Evolutionary conservation across 768 basidiomycete genomes (phyloP).

Genomic region (Strobilomyces dryophilus): DNA sequence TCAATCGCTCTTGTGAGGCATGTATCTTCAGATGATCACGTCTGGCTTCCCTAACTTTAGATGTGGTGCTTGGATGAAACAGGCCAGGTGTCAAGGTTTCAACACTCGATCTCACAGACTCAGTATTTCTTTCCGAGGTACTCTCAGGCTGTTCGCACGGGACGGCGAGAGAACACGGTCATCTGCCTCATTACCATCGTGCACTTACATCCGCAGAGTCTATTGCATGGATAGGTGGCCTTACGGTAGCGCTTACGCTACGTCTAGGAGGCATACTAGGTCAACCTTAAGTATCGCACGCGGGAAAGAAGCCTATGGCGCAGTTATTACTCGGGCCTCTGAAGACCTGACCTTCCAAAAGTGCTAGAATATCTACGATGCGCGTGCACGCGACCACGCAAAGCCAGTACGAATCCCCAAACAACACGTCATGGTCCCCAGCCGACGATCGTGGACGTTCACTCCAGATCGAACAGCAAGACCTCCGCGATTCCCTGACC

Average conservation of each 20-base stretch:
- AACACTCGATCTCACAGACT: no score
- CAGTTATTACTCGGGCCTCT: not conserved
- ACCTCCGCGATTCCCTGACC: conserved; percentile 69
- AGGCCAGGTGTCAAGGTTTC: no score
- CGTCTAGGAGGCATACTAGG: not conserved
- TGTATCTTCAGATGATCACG: not conserved
- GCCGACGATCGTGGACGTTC: not conserved
- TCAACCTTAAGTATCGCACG: not conserved
- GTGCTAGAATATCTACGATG: conserved; percentile 1
- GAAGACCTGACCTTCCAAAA: not conserved
- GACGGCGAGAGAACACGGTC: not conserved
- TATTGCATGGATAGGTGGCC: not conserved
- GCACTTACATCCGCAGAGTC: not conserved
- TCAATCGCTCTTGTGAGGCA: no score
- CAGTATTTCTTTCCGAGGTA: not conserved
- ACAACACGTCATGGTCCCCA: not conserved
- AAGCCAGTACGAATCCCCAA: not conserved
- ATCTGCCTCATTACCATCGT: no score
- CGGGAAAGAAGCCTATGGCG: not conserved
- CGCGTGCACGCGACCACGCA: not conserved
- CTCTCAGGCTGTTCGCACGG: not conserved
- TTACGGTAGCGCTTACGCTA: not conserved
- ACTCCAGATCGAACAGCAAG: conserved; percentile 76
- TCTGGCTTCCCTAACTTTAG: not conserved
- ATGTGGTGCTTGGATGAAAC: not conserved